These are phyloP conservation scores for Sarcomyxa edulis DNA, from an alignment of 768 basidiomycete species.

Conservation along the genomic window DNA sequence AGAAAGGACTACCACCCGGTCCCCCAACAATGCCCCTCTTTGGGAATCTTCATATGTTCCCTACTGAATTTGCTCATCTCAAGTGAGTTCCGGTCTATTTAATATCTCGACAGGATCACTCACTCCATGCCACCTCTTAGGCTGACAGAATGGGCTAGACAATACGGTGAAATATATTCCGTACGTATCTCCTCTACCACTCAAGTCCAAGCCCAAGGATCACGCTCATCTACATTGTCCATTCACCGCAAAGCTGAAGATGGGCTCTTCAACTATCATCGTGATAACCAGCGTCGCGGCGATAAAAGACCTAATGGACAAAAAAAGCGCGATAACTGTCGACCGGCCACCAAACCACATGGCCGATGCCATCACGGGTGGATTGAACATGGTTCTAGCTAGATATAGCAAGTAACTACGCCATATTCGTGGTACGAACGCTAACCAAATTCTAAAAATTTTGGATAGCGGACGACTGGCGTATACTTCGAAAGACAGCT, in stretches of 20 bases:
- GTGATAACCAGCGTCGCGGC: conserved; percentile 15
- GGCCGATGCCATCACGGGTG: conserved; percentile 11
- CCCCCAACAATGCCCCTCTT: conserved; percentile 18
- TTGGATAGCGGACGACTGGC: no score
- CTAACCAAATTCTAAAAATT: no score
- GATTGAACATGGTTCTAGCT: conserved; percentile 12
- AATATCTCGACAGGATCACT: no score
- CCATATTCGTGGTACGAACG: no score
- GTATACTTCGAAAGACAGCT: conserved; percentile 10
- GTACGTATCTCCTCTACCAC: no score
- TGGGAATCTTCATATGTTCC: conserved; percentile 18
- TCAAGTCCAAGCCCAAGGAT: neutral
- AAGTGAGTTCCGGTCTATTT: no score
- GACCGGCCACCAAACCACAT: conserved; percentile 19
- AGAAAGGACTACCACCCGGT: conserved; percentile 16
- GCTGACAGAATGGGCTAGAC: conserved; percentile 9
- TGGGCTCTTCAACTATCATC: conserved; percentile 15
- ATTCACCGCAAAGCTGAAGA: conserved; percentile 13
- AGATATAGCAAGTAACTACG: conserved; percentile 3
- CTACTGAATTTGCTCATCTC: no score
- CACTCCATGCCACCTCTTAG: no score
- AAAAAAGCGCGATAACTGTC: conserved; percentile 13
- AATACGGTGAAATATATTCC: conserved; percentile 13
- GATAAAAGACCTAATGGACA: conserved; percentile 23
- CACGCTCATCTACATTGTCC: no score